Percentiles rank a stretch among this genome's conserved stretches.
Conservation (phyloP, 164 flowering plant species). For the Vitis rotundifolia region DNA sequence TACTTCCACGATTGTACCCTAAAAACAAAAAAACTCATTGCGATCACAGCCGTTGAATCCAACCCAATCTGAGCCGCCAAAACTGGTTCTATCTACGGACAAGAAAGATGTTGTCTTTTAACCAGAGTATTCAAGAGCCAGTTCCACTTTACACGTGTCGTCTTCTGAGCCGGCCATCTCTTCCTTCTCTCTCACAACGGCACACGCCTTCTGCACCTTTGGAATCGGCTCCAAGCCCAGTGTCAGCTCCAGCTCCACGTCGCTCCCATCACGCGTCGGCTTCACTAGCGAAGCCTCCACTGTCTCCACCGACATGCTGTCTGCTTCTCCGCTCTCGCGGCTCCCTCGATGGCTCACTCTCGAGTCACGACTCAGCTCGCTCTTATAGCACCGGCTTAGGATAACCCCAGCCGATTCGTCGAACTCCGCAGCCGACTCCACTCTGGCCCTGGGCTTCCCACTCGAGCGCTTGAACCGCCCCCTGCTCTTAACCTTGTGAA, state of each 20-base stretch:
- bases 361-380: conserved; percentile 7
- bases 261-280: conserved; percentile 6
- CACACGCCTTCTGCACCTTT: too few relatives aligned
- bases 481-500: conserved; percentile 19
- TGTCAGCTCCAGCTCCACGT: conserved; percentile 22
- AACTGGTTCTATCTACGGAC: too few relatives aligned
- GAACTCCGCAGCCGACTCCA: neutral
- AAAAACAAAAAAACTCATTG: too few relatives aligned
- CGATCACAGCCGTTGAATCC: too few relatives aligned
- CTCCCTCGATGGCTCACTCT: neutral
- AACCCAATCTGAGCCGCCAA: too few relatives aligned
- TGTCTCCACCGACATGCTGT: conserved; percentile 28
- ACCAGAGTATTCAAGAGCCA: too few relatives aligned
- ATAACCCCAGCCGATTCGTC: neutral
- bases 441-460: conserved; percentile 1
- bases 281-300: conserved; percentile 20
- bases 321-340: conserved; percentile 16
- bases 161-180: neutral
- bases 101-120: too few relatives aligned
- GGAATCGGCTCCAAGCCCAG: conserved; percentile 9
- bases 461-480: conserved; percentile 27
- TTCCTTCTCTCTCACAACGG: neutral
- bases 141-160: too few relatives aligned
- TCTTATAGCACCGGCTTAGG: neutral
- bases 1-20: too few relatives aligned